Conservation (phyloP, 78 protist species). For the Polysphondylium violaceum region DNA sequence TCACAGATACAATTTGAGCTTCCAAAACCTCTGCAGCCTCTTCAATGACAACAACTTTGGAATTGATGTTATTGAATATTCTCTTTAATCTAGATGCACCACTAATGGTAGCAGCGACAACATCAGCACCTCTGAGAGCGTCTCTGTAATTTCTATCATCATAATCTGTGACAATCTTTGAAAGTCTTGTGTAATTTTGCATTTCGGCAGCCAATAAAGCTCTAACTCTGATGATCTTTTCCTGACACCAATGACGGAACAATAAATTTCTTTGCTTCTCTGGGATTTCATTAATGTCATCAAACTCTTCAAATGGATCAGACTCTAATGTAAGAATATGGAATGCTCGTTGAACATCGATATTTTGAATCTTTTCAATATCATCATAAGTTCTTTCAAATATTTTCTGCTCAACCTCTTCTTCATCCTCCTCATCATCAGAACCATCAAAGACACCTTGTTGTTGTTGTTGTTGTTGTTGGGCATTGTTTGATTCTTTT, state of each 20-base stretch:
- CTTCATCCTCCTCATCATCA: constrained; percentile 55
- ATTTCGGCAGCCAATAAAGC: not conserved
- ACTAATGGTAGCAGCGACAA: constrained; percentile 65
- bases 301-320: not conserved
- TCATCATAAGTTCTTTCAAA: constrained; percentile 13
- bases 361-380: not conserved
- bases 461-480: not conserved
- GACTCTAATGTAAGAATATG: constrained; percentile 11
- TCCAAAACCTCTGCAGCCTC: constrained; percentile 90
- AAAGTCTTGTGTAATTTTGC: not conserved
- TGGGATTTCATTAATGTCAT: not conserved
- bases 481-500: not conserved
- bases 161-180: constrained; percentile 12
- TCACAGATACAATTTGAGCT: constrained; percentile 81
- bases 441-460: not conserved
- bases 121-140: not conserved
- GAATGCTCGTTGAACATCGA: constrained; percentile 23
- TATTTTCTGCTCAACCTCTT: not conserved
- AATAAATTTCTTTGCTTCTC: not conserved
- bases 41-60: constrained; percentile 61
- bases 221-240: not conserved
- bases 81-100: constrained; percentile 39
- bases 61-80: constrained; percentile 15
- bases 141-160: constrained; percentile 19
- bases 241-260: constrained; percentile 12